Base-by-base conservation (phyloP, 1,284 basidiomycete genomes). In the Coniferiporia sulphurascens region DNA sequence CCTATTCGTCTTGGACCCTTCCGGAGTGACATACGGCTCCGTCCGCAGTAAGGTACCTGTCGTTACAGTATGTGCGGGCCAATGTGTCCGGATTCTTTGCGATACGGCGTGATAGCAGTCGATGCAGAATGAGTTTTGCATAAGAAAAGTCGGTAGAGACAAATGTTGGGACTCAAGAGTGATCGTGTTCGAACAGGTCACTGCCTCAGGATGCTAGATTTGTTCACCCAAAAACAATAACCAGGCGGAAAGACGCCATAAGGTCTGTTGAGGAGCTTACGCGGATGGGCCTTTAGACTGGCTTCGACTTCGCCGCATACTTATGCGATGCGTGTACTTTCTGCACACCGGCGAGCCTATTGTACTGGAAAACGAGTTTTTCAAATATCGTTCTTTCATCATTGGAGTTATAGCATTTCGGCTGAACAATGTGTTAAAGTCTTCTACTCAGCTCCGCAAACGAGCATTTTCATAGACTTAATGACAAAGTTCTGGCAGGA, bases 401-500 rank as follows among this genome's bases (percentile, higher is more conserved):
- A 64, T 65, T 69, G 53, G 69, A n/a, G n/a, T n/a, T n/a, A n/a
- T 70, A 51, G 70, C 61, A 32, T 59, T 70, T 8, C 76, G 75
- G 63, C 77, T 71, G 1, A 86, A 84, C 22, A 89, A 68, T 2
- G 80, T 75, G 1, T 78, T 63, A 41, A 76, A 78, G 13, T 74
- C 74, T 62, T 79, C 73, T 1, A 78, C 79, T 61, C 76, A 76
- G 44, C 74, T 73, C 35, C 84, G 81, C n/a, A 89, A 73, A 34
- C 76, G 73, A 1, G 79, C 74, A 44, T 78, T 77, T 51, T 73
- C 77, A 64, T 82, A 81, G 64, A 96, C 87, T 66, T 93, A 89
- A 4, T 83, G 76, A 83, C 89, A 93, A 46, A 97, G 74, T 70
- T 94, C 91, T 9, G 75, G 76, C 95, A 96, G 74, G 94, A 93